Evolutionary conservation across 75 land plant genomes (phyloP), one percentile per base, ranked within the genome.

Genomic region (Sequoiadendron giganteum): DNA sequence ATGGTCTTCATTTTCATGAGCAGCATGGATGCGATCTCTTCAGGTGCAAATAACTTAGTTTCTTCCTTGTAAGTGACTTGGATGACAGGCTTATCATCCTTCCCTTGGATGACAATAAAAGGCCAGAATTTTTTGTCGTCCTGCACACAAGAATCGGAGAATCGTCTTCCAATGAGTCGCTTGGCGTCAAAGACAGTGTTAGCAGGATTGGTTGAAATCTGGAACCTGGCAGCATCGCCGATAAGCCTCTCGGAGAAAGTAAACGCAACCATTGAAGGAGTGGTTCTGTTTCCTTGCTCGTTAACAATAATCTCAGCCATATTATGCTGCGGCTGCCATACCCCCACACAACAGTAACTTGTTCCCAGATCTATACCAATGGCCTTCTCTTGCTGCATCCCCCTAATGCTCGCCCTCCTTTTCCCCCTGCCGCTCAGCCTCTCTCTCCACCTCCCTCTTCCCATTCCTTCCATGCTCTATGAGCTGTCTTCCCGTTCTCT

Each of bases 11-110:
- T 84, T 84, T 84, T 84, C 18, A 15, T 6, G 10, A 70, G 61
- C 78, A 88, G 56, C 78, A 90, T 90, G 19, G 91, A 88, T 25
- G 91, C 88, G 43, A 90, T 88, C 42, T 90, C 91, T 56, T 90
- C 86, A 18, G 90, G 65, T 2, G 83, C 43, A 58, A 90, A 90
- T 25, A 16, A 5, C 30, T 88, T 88, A 38, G 32, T 86, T 43
- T 76, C 52, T 1, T 86, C 91, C 14, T 76, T 84, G 83, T 88
- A 85, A 3, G 32, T 38, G 34, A 88, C 84, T 36, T 40, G 28
- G 47, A 90, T 75, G 65, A 90, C 0, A 21, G 91, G 87, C 90
- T 88, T 84, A 11, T 90, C 90, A 32, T 48, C 56, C 1, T 65
- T 32, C 58, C 45, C 90, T 25, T n/a, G 36, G 16, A 78, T 38